Percentiles rank a stretch among this genome's conserved stretches.
phyloP scores from a whole-genome alignment of 2,329 filamentous ascomycete species.

The Stemphylium vesicarium region DNA sequence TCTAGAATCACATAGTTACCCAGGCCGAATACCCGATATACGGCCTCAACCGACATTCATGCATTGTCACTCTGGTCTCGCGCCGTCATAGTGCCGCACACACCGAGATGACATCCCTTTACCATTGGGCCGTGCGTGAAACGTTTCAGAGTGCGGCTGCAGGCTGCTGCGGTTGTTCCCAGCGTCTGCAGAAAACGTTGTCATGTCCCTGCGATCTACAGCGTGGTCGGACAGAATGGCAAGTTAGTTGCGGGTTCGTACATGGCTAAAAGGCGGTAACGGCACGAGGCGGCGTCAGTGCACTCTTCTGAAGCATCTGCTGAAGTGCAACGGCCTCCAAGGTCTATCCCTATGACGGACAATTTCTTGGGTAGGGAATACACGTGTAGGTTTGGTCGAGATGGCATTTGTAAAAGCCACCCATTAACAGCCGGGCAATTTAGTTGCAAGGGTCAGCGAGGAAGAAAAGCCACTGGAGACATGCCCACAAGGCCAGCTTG shows the following conservation, averaged over 20 bases:
- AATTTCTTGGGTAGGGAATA: background rate
- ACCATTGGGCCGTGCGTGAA: slow-evolving; percentile 2
- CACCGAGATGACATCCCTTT: background rate
- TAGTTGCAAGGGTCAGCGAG: slow-evolving; percentile 1
- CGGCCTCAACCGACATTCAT: too few relatives aligned
- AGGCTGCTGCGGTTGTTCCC: background rate
- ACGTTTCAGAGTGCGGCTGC: slow-evolving; percentile 3
- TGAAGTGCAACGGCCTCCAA: background rate
- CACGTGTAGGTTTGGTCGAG: background rate
- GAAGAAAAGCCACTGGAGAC: slow-evolving; percentile 2
- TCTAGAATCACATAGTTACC: too few relatives aligned
- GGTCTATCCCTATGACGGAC: too few relatives aligned
- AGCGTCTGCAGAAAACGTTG: background rate
- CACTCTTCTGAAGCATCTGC: background rate
- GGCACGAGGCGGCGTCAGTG: slow-evolving; percentile 5
- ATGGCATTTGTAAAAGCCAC: background rate
- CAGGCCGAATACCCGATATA: too few relatives aligned
- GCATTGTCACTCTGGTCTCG: too few relatives aligned
- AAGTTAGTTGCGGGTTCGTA: background rate
- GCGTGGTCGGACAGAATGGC: slow-evolving; percentile 8
- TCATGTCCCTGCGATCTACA: slow-evolving; percentile 1
- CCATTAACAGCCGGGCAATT: too few relatives aligned
- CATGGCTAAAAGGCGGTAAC: background rate
- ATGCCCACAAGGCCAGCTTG: background rate
- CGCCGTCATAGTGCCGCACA: background rate